Evolutionary conservation across 495 filamentous ascomycete genomes (phyloP), one percentile per base, ranked within the genome.

Genomic region (Barbatosphaeria neglecta): DNA sequence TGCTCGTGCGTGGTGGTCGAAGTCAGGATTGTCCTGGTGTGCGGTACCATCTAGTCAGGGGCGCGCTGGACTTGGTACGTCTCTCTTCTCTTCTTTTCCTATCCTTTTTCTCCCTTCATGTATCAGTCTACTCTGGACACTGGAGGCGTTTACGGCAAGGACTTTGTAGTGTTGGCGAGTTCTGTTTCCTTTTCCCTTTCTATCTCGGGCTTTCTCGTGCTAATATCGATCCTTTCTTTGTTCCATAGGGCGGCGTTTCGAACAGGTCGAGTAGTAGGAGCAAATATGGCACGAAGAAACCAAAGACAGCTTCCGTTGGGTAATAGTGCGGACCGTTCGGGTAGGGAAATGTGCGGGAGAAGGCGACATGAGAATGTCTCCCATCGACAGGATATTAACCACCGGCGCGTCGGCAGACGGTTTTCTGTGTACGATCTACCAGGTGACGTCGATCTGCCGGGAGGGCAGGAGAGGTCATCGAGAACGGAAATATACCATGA

Each of bases 211-310:
- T n/a, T n/a, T n/a, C n/a, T n/a, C 8, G 4, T 24, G 39, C 39
- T 41, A 60, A 49, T 15, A 9, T 25, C 5, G 13, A n/a, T n/a
- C n/a, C n/a, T n/a, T n/a, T n/a, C n/a, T 5, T 41, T 19, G 8
- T 33, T 27, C 50, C 49, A 47, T 18, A 96, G 92, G 87, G 89
- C 61, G 93, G 93, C 70, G 93, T 99, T 52, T 78, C 75, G 15
- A 90, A 80, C 58, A 75, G 92, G 44, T 73, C 83, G 63, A 85
- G 78, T 3, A 85, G 83, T 61, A 77, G 92, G 57, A 94, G 87
- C 47, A 99, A 99, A 71, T 99, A 93, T 57, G 92, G 92, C 49
- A 94, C 93, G 13, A 99, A 99, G 81, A 97, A 95, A 69, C 90
- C 92, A 1, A 96, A 95, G 81, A 78, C 76, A 57, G 71, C 75